Conservation (phyloP, 1,284 basidiomycete genomes). For the Microbotryum violaceum region DNA sequence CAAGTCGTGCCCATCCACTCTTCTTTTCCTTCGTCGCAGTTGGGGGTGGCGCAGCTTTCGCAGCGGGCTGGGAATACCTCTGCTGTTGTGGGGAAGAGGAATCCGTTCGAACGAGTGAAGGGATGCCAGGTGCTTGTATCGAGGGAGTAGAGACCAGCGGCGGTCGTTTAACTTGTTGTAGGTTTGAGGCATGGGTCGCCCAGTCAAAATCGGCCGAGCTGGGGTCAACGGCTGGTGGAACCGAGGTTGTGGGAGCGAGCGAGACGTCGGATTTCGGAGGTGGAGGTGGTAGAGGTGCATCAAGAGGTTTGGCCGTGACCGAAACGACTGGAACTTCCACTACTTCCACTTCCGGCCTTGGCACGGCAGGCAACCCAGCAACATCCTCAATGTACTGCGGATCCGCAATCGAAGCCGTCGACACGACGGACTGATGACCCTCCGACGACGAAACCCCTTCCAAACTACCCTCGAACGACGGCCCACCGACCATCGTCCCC, state of each 20-base stretch:
- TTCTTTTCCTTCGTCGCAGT: conserved; percentile 58
- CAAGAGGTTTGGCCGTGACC: conserved; percentile 41
- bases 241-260: conserved; percentile 5
- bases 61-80: conserved; percentile 9
- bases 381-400: neutral
- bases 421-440: neutral
- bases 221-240: neutral
- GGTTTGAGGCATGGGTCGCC: conserved; percentile 16
- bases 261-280: conserved; percentile 32
- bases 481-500: no score
- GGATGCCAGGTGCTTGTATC: neutral
- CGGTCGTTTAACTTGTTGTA: conserved; percentile 40
- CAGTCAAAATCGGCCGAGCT: conserved; percentile 30
- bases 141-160: neutral
- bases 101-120: neutral
- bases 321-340: conserved; percentile 20
- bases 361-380: conserved; percentile 37
- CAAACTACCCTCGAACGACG: no score
- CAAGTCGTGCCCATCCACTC: conserved; percentile 49
- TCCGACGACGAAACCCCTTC: neutral
- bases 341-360: conserved; percentile 29
- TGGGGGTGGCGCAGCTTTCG: conserved; percentile 34
- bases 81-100: conserved; percentile 5
- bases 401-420: neutral
- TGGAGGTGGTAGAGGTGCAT: conserved; percentile 46